A percentile compares a stretch with the other conserved stretches of the same genome.
Conservation (phyloP, 129 eudicot genomes). For the Saposhnikovia divaricata region DNA sequence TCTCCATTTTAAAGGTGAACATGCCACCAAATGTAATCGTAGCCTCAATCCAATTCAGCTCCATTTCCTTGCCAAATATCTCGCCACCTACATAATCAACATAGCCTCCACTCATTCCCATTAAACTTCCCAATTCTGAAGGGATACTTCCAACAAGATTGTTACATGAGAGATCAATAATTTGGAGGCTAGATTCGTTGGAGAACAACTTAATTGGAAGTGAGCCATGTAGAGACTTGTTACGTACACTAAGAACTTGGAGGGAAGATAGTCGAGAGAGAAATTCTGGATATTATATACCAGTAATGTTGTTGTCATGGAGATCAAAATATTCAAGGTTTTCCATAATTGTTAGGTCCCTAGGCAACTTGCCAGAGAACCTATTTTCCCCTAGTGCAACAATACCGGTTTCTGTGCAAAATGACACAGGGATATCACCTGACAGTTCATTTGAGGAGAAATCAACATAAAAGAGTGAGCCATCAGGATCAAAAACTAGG, state of each 20-base stretch:
- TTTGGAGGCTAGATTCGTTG: conserved; percentile 16
- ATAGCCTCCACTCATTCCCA: conserved; percentile 32
- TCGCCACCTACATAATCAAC: too few relatives aligned
- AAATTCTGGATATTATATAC: too few relatives aligned
- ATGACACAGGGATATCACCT: conserved; percentile 34
- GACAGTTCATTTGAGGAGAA: conserved; percentile 41
- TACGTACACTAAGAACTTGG: not conserved
- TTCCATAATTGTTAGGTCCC: conserved; percentile 29
- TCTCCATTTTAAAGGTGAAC: not conserved
- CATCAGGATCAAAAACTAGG: conserved; percentile 29
- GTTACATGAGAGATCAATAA: conserved; percentile 53
- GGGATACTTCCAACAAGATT: conserved; percentile 37
- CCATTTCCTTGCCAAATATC: too few relatives aligned
- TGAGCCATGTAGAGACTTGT: conserved; percentile 36
- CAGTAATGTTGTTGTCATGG: conserved; percentile 3
- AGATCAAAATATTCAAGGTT: conserved; percentile 44
- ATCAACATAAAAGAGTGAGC: conserved; percentile 34
- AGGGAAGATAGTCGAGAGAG: too few relatives aligned
- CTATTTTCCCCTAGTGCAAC: conserved; percentile 40
- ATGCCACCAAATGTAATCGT: too few relatives aligned
- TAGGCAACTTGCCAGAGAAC: conserved; percentile 42
- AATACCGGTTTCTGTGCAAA: conserved; percentile 24
- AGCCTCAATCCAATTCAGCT: too few relatives aligned
- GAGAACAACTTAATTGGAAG: conserved; percentile 23
- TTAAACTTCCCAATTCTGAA: conserved; percentile 21